A percentile compares a stretch with the other conserved stretches of the same genome.
Conservation (phyloP, 805 yeast species). For the Metschnikowia aberdeeniae region DNA sequence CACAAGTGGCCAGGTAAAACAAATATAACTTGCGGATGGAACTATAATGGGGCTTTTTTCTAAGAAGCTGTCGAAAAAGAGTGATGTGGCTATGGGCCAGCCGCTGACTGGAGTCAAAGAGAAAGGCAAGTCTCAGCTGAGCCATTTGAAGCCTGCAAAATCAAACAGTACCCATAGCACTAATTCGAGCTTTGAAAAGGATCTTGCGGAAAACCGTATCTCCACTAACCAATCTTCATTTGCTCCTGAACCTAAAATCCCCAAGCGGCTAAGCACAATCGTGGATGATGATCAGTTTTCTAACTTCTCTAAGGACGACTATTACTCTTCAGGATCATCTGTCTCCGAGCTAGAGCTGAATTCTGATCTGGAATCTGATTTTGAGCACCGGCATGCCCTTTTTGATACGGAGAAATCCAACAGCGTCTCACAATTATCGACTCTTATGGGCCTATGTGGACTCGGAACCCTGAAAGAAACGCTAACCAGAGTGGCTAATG, state of each 20-base stretch:
- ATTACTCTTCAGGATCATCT: conserved; percentile 6
- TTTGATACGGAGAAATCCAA: conserved; percentile 15
- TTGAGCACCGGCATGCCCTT: conserved; percentile 26
- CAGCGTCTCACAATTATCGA: conserved; percentile 23
- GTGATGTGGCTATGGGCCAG: neutral
- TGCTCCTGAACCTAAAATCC: neutral
- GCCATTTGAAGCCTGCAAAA: neutral
- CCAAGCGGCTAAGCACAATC: conserved; percentile 25
- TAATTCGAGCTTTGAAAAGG: too few relatives aligned
- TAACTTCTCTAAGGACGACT: conserved; percentile 17
- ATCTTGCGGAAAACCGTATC: too few relatives aligned
- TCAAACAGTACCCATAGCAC: too few relatives aligned
- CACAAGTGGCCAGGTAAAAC: neutral
- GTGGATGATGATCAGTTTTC: conserved; percentile 21
- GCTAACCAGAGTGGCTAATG: conserved; percentile 24
- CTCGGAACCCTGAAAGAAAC: conserved; percentile 18
- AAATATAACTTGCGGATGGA: neutral
- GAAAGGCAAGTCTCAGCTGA: neutral
- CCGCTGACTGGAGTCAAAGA: neutral
- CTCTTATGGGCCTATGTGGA: conserved; percentile 37
- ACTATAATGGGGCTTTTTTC: neutral
- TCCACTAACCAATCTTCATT: too few relatives aligned
- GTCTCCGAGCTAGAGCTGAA: neutral
- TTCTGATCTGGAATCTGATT: conserved; percentile 1
- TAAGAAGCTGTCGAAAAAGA: neutral